Percentiles rank a stretch among this genome's conserved stretches.
phyloP scores from a whole-genome alignment of 805 yeast genomes.

The Ogataea nakhonphanomensis region DNA sequence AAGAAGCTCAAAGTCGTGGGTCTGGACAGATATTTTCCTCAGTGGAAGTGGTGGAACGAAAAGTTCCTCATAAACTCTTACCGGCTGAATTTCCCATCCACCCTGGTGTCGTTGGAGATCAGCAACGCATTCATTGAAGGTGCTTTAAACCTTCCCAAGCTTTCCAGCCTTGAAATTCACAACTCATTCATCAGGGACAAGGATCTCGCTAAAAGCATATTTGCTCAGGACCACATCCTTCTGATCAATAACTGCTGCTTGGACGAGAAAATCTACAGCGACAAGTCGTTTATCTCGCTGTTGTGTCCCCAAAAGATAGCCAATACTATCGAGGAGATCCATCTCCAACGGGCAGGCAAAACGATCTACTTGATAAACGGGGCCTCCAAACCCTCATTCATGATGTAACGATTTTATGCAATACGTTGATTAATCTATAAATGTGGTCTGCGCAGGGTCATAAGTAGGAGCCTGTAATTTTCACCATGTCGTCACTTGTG shows the following conservation, averaged over 20 bases:
- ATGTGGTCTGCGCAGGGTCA: background rate
- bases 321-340: conserved; percentile 10
- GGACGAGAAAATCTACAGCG: background rate
- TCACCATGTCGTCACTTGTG: conserved; percentile 2
- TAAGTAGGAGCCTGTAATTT: conserved; percentile 1
- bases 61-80: conserved; percentile 9
- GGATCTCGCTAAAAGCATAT: conserved; percentile 3
- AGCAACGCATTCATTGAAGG: conserved; percentile 12
- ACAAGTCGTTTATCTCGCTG: background rate
- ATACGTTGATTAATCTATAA: no score
- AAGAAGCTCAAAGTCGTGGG: conserved; percentile 7
- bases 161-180: conserved; percentile 1
- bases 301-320: background rate
- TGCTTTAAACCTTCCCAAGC: conserved; percentile 3
- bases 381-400: conserved; percentile 5
- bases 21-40: conserved; percentile 13
- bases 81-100: conserved; percentile 4
- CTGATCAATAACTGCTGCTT: conserved; percentile 9
- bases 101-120: conserved; percentile 4
- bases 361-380: conserved; percentile 10
- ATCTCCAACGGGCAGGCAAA: conserved; percentile 7
- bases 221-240: conserved; percentile 1
- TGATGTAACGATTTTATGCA: conserved; percentile 1
- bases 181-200: conserved; percentile 12
- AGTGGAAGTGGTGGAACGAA: conserved; percentile 18